Conservation (phyloP, 371 early-diverging fungal genomes). For the Parasitella parasitica region DNA sequence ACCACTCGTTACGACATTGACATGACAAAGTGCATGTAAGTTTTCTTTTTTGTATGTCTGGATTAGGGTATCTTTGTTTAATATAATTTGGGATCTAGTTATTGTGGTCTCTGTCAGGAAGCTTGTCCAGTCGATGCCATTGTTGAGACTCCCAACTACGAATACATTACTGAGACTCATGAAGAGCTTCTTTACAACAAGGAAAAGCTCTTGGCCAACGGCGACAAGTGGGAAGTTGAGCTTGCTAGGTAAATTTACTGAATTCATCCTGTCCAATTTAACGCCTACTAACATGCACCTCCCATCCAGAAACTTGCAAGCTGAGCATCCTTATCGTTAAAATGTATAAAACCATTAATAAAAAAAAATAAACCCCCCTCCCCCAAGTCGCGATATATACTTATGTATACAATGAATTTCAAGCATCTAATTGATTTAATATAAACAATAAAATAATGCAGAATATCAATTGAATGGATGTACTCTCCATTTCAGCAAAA, state of each 20-base stretch:
- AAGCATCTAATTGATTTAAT: no score
- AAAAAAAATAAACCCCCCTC: no score
- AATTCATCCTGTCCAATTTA: no score
- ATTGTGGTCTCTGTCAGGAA: conserved; percentile 97
- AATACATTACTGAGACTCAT: conserved; percentile 95
- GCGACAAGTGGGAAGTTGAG: conserved; percentile 97
- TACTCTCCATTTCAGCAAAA: no score
- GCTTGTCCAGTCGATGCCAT: conserved; percentile 91
- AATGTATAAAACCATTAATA: conserved; percentile 9
- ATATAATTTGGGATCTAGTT: conserved; percentile 55
- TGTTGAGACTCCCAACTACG: conserved; percentile 97
- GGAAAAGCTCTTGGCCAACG: conserved; percentile 96
- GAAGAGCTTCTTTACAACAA: conserved; percentile 97
- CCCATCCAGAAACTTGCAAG: conserved; percentile 49
- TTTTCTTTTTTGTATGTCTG: not conserved
- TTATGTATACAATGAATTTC: not conserved
- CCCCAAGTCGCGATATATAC: conserved; percentile 6
- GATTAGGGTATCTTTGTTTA: no score
- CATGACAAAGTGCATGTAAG: conserved; percentile 95
- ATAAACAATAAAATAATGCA: no score
- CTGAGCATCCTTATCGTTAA: conserved; percentile 68
- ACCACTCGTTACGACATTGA: conserved; percentile 98
- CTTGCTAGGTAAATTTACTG: conserved; percentile 59
- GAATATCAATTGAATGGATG: no score
- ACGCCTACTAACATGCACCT: no score